Evolutionary conservation across 2,329 filamentous ascomycete genomes (phyloP), one percentile per base, ranked within the genome.

Genomic region (Trichoderma sp.): DNA sequence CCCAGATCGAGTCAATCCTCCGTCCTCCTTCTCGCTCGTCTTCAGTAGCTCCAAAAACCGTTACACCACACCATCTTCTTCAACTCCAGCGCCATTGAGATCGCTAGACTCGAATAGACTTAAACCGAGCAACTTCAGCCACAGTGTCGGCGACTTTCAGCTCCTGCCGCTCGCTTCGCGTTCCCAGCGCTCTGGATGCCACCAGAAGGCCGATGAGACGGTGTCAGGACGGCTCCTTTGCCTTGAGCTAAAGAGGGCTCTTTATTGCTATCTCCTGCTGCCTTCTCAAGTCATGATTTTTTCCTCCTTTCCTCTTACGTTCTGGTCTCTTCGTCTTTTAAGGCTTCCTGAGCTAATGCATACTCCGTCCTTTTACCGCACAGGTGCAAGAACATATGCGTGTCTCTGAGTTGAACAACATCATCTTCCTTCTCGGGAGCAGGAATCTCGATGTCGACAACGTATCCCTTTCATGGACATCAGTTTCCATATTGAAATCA

Each of bases 81-180:
- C 12, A 3, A 21, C 14, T 28, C 3, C 24, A 30, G 26, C 55
- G 45, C 51, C 44, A 54, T 45, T 44, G 39, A 30, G 39, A 14
- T 28, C 56, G 10, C 56, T 39, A 62, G 15, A n/a, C 50, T 62
- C 21, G 45, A 62, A 54, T 12, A n/a, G 41, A 34, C 24, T 54
- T 39, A 34, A 45, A 17, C 17, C 24, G 26, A 62, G 28, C 47
- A 62, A 34, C 34, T 54, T 26, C 41, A 62, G 26, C 19, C 41
- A 47, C 58, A 24, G 14, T 52, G 26, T 34, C 50, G 59, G 48
- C 41, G 39, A 62, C 41, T 62, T 24, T 62, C 59, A 52, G 47
- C 34, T 48, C 45, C 21, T 45, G 17, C 21, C n/a, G n/a, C 58
- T 61, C 17, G 12, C 39, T 61, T 52, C 34, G 12, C 1, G 12